phyloP scores from a whole-genome alignment of 805 yeast genomes.

The Monosporozyma aquatica region DNA sequence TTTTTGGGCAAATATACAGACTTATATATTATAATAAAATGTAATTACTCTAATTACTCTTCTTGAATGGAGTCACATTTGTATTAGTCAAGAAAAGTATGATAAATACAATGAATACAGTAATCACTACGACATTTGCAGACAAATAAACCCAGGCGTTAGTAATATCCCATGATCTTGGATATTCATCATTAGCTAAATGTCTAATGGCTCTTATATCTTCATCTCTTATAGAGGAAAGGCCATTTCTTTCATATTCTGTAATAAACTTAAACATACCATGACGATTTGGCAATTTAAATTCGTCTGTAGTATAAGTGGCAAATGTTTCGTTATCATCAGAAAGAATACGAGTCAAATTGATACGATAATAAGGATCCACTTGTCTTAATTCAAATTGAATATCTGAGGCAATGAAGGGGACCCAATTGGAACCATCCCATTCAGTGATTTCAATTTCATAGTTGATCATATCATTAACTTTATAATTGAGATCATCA shows the following conservation, averaged over 20 bases:
- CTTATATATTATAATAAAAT: no score
- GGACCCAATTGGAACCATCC: slow-evolving; percentile 56
- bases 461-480: slow-evolving; percentile 62
- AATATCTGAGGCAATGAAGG: slow-evolving; percentile 51
- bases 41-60: slow-evolving; percentile 12
- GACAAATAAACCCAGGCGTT: slow-evolving; percentile 88
- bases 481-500: slow-evolving; percentile 48
- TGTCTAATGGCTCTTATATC: slow-evolving; percentile 80
- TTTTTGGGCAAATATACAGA: background rate
- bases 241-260: slow-evolving; percentile 72
- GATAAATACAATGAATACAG: slow-evolving; percentile 74
- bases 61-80: slow-evolving; percentile 13
- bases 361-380: slow-evolving; percentile 88
- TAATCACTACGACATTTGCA: slow-evolving; percentile 57
- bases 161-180: slow-evolving; percentile 85
- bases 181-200: slow-evolving; percentile 89
- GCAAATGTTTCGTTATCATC: slow-evolving; percentile 31
- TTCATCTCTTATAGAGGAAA: slow-evolving; percentile 54
- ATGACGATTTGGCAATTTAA: slow-evolving; percentile 87
- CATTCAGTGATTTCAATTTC: slow-evolving; percentile 40
- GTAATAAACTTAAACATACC: slow-evolving; percentile 86
- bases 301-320: slow-evolving; percentile 39
- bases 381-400: slow-evolving; percentile 84
- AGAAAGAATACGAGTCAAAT: slow-evolving; percentile 34
- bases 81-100: slow-evolving; percentile 38